Evolutionary conservation across 1,284 basidiomycete genomes (phyloP).

Genomic region (Hypsizygus ulmarius): DNA sequence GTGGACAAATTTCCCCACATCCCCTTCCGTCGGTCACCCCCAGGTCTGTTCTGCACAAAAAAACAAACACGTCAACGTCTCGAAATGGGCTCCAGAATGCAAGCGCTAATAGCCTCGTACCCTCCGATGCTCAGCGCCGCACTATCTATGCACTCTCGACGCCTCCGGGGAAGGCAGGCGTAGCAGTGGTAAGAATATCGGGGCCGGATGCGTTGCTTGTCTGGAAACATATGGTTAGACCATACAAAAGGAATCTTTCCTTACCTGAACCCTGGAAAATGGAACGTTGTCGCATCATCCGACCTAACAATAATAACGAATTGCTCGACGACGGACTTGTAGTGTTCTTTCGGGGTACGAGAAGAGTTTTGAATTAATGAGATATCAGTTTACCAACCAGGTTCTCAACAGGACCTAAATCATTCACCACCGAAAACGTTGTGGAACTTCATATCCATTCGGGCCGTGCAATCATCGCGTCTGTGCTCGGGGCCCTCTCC

Average conservation of each 20-base stretch:
- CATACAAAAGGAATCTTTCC: constrained; percentile 15
- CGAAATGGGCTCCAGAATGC: background rate
- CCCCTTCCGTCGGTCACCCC: no score
- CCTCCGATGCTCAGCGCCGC: constrained; percentile 58
- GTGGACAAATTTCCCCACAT: no score
- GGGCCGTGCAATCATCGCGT: constrained; percentile 74
- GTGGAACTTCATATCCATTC: constrained; percentile 88
- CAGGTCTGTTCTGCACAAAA: no score
- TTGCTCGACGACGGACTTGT: constrained; percentile 78
- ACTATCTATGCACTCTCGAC: constrained; percentile 90
- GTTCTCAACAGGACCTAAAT: constrained; percentile 54
- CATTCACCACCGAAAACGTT: constrained; percentile 82
- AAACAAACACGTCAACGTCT: no score
- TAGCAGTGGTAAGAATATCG: constrained; percentile 80
- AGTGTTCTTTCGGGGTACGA: constrained; percentile 75
- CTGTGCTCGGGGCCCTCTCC: constrained; percentile 64
- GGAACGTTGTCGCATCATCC: constrained; percentile 65
- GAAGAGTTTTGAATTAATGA: background rate
- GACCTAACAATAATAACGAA: constrained; percentile 57
- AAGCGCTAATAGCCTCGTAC: constrained; percentile 18
- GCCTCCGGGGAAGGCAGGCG: constrained; percentile 77
- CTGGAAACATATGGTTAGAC: constrained; percentile 54
- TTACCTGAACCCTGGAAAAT: constrained; percentile 58
- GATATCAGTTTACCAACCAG: background rate
- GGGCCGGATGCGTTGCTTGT: constrained; percentile 67